Evolutionary conservation across 805 yeast species (phyloP).

Genomic region (Kodamaea sagamina): DNA sequence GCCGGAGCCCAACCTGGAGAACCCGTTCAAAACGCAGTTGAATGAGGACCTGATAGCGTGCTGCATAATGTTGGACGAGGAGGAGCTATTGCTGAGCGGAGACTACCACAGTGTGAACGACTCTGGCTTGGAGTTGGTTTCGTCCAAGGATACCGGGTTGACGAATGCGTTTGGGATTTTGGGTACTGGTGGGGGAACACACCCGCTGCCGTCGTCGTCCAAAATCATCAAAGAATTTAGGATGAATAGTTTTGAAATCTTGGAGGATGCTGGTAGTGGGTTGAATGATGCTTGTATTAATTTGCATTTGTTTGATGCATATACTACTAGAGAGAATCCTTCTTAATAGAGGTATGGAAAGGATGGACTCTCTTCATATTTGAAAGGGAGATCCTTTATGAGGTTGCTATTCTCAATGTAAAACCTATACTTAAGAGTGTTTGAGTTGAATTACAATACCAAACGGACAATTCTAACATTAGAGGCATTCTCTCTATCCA

Average conservation of each 20-base stretch:
- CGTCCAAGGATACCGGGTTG: conserved; percentile 14
- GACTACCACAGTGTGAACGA: conserved; percentile 37
- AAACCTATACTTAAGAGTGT: too few species aligned
- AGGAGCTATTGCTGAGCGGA: conserved; percentile 33
- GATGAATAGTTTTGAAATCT: conserved; percentile 38
- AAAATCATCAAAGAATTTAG: conserved; percentile 21
- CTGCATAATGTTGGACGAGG: conserved; percentile 31
- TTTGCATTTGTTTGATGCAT: conserved; percentile 44
- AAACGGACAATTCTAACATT: too few species aligned
- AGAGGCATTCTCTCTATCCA: too few species aligned
- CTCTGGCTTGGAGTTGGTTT: conserved; percentile 24
- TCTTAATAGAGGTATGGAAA: conserved; percentile 19
- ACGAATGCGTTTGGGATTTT: conserved; percentile 18
- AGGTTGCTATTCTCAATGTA: too few species aligned
- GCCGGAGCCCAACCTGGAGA: conserved; percentile 30
- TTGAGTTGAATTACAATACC: too few species aligned
- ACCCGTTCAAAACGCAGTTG: conserved; percentile 21
- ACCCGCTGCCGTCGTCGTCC: conserved; percentile 1
- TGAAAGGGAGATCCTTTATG: too few species aligned
- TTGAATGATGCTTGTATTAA: conserved; percentile 38
- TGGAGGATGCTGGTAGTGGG: conserved; percentile 34
- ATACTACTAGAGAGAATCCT: conserved; percentile 44
- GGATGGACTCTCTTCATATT: too few species aligned
- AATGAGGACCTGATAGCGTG: conserved; percentile 20
- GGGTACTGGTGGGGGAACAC: conserved; percentile 5